Base-by-base conservation (phyloP, 164 flowering plant species). In the Magnolia kwangsiensis region DNA sequence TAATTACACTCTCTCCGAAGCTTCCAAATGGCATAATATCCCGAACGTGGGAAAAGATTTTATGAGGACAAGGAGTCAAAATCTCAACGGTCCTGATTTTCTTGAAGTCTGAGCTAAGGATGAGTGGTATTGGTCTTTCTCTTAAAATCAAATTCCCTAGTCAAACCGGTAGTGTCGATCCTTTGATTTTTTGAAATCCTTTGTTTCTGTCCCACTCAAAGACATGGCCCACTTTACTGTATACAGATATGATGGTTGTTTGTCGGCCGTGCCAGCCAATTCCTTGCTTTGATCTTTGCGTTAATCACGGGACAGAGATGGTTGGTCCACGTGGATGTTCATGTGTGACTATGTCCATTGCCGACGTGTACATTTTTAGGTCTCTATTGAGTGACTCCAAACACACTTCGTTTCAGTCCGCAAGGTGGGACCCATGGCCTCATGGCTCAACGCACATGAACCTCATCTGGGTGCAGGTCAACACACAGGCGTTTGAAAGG, bases 81-180 rank as follows among this genome's bases (percentile, higher is more conserved):
- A 49, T 50, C 72, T 70, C 59, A 70, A 70, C 72, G 72, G 72
- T 50, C 49, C 51, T 49, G 72, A 70, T 70, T 21, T 50, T 70
- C 55, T 70, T 70, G 72, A 50, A 70, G 50, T 70, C 11, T 14
- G 72, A 19, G 72, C 11, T 49, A n/a, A 50, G 20, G 8, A 70
- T 13, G 71, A 29, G 49, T 31, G 6, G n/a, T 21, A 11, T 13
- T n/a, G 55, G 49, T 49, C 45, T 3, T 2, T 50, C 58, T 70
- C n/a, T n/a, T n/a, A 7, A 6, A 18, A 14, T 19, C 24, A 50
- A 45, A 21, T 49, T 16, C 18, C 18, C 20, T 70, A 8, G 72
- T 70, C 67, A 64, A 50, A 70, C 24, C 24, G 24, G 55, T n/a
- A 50, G 49, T 49, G n/a, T 70, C 23, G n/a, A 19, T 70, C 23